phyloP scores from a whole-genome alignment of 768 basidiomycete genomes.

The Crucibulum laeve region DNA sequence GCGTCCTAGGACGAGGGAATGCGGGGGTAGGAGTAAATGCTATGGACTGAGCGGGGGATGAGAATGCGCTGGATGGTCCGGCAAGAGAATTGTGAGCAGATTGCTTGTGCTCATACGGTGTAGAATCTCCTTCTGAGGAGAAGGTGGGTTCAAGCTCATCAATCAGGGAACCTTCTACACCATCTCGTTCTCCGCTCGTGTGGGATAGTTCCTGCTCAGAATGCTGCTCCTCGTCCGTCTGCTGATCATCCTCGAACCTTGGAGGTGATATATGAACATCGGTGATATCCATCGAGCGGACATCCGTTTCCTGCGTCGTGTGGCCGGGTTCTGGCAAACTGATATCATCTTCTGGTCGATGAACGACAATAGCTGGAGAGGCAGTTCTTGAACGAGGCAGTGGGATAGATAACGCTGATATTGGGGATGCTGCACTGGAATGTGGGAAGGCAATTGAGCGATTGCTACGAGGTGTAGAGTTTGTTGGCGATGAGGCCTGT shows the following conservation, averaged over 20 bases:
- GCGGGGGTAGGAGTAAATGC: conserved; percentile 70
- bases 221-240: conserved; percentile 9
- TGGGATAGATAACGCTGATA: conserved; percentile 40
- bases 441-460: conserved; percentile 35
- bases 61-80: conserved; percentile 35
- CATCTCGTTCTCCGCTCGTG: conserved; percentile 11
- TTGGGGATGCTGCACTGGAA: conserved; percentile 41
- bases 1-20: conserved; percentile 55
- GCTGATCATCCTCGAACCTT: conserved; percentile 14
- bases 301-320: conserved; percentile 26
- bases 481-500: conserved; percentile 51
- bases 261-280: conserved; percentile 45
- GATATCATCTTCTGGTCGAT: conserved; percentile 15
- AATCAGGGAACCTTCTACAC: conserved; percentile 12
- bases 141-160: conserved; percentile 58
- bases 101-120: conserved; percentile 27
- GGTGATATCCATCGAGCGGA: conserved; percentile 49
- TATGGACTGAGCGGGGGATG: conserved; percentile 52
- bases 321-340: conserved; percentile 19
- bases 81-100: conserved; percentile 24
- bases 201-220: neutral
- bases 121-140: conserved; percentile 57
- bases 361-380: conserved; percentile 38
- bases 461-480: conserved; percentile 62
- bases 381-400: conserved; percentile 47